Conservation (phyloP, 1,284 basidiomycete species). For the Cerrena zonata region DNA sequence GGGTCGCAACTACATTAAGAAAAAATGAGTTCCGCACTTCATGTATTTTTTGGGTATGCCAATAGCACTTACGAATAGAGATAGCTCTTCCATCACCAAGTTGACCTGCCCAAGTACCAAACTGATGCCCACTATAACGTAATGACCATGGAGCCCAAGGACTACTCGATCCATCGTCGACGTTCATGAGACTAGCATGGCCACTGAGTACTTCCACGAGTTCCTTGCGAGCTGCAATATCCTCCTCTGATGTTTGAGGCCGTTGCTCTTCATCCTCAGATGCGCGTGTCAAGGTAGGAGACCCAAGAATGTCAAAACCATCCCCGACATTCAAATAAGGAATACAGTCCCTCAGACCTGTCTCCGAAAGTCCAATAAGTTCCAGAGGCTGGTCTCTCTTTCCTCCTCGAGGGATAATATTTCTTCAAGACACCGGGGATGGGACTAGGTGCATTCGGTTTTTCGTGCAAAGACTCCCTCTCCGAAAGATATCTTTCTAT, state of each 20-base stretch:
- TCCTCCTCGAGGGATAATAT: slow-evolving; percentile 38
- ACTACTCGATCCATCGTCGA: slow-evolving; percentile 30
- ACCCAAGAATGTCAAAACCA: slow-evolving; percentile 58
- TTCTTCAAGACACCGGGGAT: slow-evolving; percentile 27
- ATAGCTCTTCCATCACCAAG: slow-evolving; percentile 93
- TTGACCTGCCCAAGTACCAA: slow-evolving; percentile 92
- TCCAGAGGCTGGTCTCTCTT: slow-evolving; percentile 53
- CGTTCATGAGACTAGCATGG: slow-evolving; percentile 63
- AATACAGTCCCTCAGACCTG: slow-evolving; percentile 68
- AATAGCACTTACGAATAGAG: slow-evolving; percentile 62
- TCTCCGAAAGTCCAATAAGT: slow-evolving; percentile 67
- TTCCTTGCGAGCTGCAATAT: slow-evolving; percentile 52
- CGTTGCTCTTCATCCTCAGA: slow-evolving; percentile 17
- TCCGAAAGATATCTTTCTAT: slow-evolving; percentile 69
- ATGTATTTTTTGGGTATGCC: slow-evolving; percentile 24
- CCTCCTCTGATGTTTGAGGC: slow-evolving; percentile 31
- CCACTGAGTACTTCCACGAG: slow-evolving; percentile 80
- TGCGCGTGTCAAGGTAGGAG: slow-evolving; percentile 39
- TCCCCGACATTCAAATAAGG: slow-evolving; percentile 87
- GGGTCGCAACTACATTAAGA: slow-evolving; percentile 59
- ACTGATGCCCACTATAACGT: slow-evolving; percentile 88
- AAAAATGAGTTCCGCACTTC: slow-evolving; percentile 4
- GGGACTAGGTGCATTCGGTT: slow-evolving; percentile 7
- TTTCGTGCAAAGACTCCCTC: slow-evolving; percentile 51
- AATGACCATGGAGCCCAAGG: slow-evolving; percentile 84